Conservation (phyloP, 176 grass and related monocot species). For the Aechmea fasciata region DNA sequence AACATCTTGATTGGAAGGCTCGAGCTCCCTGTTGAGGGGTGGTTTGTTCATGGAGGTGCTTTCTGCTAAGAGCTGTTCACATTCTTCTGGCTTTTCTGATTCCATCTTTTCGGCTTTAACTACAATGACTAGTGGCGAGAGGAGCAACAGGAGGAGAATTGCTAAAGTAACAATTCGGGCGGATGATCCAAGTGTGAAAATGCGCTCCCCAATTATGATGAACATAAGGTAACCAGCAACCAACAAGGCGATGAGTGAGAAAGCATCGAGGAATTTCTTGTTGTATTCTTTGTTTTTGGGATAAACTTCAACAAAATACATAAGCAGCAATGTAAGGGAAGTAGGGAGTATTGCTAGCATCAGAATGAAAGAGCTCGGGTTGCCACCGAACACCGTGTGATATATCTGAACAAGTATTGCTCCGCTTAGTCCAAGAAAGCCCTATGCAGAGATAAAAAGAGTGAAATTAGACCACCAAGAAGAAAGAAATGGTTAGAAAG, state of each 20-base stretch:
- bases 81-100: not conserved
- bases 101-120: conserved; percentile 42
- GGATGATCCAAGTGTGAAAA: conserved; percentile 18
- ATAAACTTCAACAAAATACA: conserved; percentile 60
- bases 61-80: not conserved
- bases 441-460: conserved; percentile 41
- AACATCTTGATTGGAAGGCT: not conserved
- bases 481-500: not conserved
- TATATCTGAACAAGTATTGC: conserved; percentile 75
- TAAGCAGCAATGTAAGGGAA: conserved; percentile 48
- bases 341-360: conserved; percentile 64
- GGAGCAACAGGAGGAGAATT: conserved; percentile 43
- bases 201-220: conserved; percentile 61
- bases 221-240: conserved; percentile 78
- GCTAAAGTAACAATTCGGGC: conserved; percentile 18
- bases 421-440: conserved; percentile 80
- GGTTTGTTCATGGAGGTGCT: not conserved
- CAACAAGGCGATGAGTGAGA: conserved; percentile 61
- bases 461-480: not conserved
- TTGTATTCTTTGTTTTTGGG: conserved; percentile 18
- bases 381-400: conserved; percentile 26
- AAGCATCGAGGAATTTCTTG: conserved; percentile 68
- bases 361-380: conserved; percentile 59
- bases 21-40: too few species aligned
- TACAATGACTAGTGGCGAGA: conserved; percentile 40